Conservation (phyloP, 2,329 filamentous ascomycete genomes). For the Septoria linicola region DNA sequence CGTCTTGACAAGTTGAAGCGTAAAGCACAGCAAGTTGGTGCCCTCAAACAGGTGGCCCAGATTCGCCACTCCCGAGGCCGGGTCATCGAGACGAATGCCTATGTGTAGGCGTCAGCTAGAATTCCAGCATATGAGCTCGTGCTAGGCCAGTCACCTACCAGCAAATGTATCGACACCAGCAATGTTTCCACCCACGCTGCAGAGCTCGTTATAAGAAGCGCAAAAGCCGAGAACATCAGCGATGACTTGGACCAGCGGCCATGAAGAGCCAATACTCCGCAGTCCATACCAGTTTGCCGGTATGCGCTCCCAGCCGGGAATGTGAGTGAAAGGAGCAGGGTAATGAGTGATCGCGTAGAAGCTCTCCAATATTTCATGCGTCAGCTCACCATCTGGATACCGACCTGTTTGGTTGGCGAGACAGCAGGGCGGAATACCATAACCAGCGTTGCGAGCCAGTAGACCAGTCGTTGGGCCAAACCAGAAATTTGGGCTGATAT, state of each 20-base stretch:
- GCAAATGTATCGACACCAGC: conserved; percentile 3
- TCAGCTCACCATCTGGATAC: conserved; percentile 2
- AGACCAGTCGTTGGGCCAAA: neutral
- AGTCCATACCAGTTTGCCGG: conserved; percentile 11
- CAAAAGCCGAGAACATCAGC: neutral
- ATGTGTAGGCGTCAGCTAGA: neutral
- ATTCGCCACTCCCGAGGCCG: conserved; percentile 6
- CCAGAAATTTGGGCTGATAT: conserved; percentile 5
- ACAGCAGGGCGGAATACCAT: neutral
- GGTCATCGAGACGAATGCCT: conserved; percentile 9
- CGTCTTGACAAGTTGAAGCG: conserved; percentile 4
- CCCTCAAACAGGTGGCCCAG: neutral
- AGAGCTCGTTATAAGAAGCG: neutral
- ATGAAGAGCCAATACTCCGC: neutral
- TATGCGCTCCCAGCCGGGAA: conserved; percentile 7
- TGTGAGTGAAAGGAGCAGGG: conserved; percentile 14
- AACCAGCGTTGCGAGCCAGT: conserved; percentile 1
- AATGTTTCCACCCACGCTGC: conserved; percentile 9
- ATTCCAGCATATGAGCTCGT: too few species aligned
- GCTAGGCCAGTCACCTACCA: neutral
- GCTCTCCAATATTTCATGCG: conserved; percentile 7
- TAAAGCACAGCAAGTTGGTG: conserved; percentile 7
- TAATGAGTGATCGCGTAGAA: conserved; percentile 5
- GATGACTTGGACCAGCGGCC: neutral
- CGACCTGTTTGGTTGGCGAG: conserved; percentile 2